phyloP scores from a whole-genome alignment of 2,329 filamentous ascomycete species.

The Colletotrichum sublineola region DNA sequence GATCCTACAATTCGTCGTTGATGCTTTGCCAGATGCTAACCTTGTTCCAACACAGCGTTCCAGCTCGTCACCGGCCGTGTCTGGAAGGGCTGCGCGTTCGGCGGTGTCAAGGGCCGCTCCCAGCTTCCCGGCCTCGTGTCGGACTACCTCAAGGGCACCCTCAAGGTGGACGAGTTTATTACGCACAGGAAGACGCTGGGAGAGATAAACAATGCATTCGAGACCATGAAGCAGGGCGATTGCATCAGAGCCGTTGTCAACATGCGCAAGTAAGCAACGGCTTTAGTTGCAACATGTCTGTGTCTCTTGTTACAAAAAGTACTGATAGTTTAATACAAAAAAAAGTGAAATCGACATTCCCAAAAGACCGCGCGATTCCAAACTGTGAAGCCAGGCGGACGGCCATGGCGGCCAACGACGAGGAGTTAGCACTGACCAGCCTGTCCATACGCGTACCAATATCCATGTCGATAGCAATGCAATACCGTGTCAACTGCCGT shows the following conservation, averaged over 20 bases:
- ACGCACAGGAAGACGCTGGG: constrained; percentile 89
- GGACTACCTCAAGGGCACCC: constrained; percentile 88
- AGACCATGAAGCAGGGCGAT: constrained; percentile 95
- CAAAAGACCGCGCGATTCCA: constrained; percentile 18
- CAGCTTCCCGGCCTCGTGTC: constrained; percentile 89
- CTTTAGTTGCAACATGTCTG: constrained; percentile 32
- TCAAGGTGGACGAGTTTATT: constrained; percentile 99
- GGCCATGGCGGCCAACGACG: constrained; percentile 12
- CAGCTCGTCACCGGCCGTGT: constrained; percentile 97
- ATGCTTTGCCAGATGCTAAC: neutral
- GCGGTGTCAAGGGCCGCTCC: constrained; percentile 96
- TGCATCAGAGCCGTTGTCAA: constrained; percentile 95
- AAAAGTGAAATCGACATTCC: constrained; percentile 40
- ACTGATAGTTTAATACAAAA: constrained; percentile 41
- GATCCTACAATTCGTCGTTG: constrained; percentile 1
- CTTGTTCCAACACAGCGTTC: constrained; percentile 75
- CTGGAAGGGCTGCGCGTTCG: constrained; percentile 98
- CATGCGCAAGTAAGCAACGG: constrained; percentile 59
- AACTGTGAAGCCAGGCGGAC: constrained; percentile 40
- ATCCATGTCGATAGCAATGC: constrained; percentile 4
- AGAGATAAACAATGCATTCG: constrained; percentile 91
- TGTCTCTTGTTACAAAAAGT: constrained; percentile 27
- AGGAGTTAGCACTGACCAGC: constrained; percentile 3
- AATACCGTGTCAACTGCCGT: neutral
- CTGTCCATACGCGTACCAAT: constrained; percentile 1